Evolutionary conservation across 176 grass and related monocot genomes (phyloP).

Genomic region (Rhynchospora tenuis): DNA sequence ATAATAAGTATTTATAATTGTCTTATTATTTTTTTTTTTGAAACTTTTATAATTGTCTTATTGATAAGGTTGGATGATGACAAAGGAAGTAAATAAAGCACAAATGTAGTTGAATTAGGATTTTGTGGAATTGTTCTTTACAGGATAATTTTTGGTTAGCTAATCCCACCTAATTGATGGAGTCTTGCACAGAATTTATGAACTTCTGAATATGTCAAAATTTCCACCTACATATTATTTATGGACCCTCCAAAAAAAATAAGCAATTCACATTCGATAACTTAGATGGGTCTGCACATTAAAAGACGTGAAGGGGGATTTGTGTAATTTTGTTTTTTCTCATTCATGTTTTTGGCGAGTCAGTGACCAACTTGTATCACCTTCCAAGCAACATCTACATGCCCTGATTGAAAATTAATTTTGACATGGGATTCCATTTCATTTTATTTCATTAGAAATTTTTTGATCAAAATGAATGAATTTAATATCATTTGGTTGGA

Average conservation of each 20-base stretch:
- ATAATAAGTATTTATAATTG: background rate
- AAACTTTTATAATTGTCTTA: background rate
- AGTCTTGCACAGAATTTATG: background rate
- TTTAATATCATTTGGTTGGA: too few species aligned
- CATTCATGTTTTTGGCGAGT: too few species aligned
- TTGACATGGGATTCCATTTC: too few species aligned
- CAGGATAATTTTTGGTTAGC: background rate
- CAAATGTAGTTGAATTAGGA: background rate
- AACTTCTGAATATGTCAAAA: background rate
- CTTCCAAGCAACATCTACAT: too few species aligned
- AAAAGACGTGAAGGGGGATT: too few species aligned
- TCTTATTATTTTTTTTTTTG: too few species aligned
- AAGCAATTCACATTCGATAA: background rate
- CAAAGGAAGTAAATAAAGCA: background rate
- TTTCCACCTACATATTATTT: background rate
- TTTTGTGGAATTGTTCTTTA: background rate
- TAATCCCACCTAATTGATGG: background rate
- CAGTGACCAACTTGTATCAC: too few species aligned
- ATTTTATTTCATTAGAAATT: too few species aligned
- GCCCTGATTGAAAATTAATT: too few species aligned
- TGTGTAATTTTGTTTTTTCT: too few species aligned
- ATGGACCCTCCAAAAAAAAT: background rate
- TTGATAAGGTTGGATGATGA: background rate
- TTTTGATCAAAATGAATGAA: too few species aligned
- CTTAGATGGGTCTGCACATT: background rate